These are phyloP conservation scores for Calonectria honghensis DNA, from an alignment of 2,329 filamentous ascomycete genomes.

Conservation along the genomic window DNA sequence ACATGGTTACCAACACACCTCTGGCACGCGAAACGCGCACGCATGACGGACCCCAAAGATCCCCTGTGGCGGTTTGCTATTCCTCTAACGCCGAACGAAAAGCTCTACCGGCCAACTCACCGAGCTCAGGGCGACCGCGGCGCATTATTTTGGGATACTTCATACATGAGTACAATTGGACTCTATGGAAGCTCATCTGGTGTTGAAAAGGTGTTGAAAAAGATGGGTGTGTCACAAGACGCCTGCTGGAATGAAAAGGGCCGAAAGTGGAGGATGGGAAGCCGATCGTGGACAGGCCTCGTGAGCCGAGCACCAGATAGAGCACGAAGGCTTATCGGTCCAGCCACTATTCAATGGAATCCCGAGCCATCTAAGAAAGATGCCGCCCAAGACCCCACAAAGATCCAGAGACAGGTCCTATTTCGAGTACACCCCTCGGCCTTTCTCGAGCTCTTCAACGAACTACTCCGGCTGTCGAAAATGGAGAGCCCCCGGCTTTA, in stretches of 20 bases:
- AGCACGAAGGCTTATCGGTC: slow-evolving; percentile 77
- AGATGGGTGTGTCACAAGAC: slow-evolving; percentile 77
- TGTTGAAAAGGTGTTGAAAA: slow-evolving; percentile 79
- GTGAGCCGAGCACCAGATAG: slow-evolving; percentile 74
- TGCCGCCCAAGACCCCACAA: slow-evolving; percentile 51
- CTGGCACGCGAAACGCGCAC: slow-evolving; percentile 94
- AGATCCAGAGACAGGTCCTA: slow-evolving; percentile 70
- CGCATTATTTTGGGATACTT: slow-evolving; percentile 92
- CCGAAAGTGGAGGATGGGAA: slow-evolving; percentile 80
- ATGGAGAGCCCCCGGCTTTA: slow-evolving; percentile 77
- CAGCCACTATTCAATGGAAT: slow-evolving; percentile 86
- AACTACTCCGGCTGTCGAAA: slow-evolving; percentile 75
- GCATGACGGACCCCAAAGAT: slow-evolving; percentile 86
- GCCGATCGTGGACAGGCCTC: slow-evolving; percentile 68
- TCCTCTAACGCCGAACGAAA: slow-evolving; percentile 89
- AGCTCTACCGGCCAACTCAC: slow-evolving; percentile 92
- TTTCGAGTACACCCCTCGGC: slow-evolving; percentile 89
- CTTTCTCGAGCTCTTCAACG: slow-evolving; percentile 81
- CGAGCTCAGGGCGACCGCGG: slow-evolving; percentile 85
- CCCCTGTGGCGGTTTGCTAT: slow-evolving; percentile 94
- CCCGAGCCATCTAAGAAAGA: slow-evolving; percentile 60
- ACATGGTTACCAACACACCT: slow-evolving; percentile 96
- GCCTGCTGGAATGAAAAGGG: slow-evolving; percentile 78
- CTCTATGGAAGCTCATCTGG: slow-evolving; percentile 80
- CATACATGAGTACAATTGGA: slow-evolving; percentile 92